phyloP scores from a whole-genome alignment of 495 filamentous ascomycete genomes.

The Lichina pygmaea region DNA sequence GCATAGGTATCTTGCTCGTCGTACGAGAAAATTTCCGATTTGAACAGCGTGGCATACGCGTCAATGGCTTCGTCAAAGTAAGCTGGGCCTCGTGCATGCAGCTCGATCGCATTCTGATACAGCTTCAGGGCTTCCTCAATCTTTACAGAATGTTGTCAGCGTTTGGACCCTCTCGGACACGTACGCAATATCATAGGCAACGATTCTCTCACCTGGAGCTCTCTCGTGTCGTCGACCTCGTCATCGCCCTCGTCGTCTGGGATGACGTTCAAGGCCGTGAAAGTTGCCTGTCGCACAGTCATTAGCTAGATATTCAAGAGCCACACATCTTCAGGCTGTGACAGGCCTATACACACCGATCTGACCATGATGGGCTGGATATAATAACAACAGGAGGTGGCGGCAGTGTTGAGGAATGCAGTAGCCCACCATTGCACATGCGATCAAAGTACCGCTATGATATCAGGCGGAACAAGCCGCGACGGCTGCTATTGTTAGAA shows the following conservation, averaged over 20 bases:
- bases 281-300: constrained; percentile 20
- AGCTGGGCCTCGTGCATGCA: constrained; percentile 62
- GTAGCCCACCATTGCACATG: too few relatives aligned
- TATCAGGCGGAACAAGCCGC: too few relatives aligned
- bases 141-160: constrained; percentile 10
- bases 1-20: constrained; percentile 21
- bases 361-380: too few relatives aligned
- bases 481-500: too few relatives aligned
- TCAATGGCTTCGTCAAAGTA: constrained; percentile 50
- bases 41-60: constrained; percentile 64
- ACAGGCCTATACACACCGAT: too few relatives aligned
- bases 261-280: constrained; percentile 72
- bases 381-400: too few relatives aligned
- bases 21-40: constrained; percentile 82
- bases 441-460: too few relatives aligned
- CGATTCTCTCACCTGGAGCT: constrained; percentile 32
- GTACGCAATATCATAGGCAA: too few relatives aligned
- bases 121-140: constrained; percentile 93
- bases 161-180: too few relatives aligned
- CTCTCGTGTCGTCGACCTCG: constrained; percentile 81
- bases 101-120: constrained; percentile 75
- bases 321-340: too few relatives aligned
- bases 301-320: not conserved
- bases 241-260: constrained; percentile 74
- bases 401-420: too few relatives aligned